Base-by-base conservation (phyloP, 768 basidiomycete genomes). In the Leccinum pellstonianum region DNA sequence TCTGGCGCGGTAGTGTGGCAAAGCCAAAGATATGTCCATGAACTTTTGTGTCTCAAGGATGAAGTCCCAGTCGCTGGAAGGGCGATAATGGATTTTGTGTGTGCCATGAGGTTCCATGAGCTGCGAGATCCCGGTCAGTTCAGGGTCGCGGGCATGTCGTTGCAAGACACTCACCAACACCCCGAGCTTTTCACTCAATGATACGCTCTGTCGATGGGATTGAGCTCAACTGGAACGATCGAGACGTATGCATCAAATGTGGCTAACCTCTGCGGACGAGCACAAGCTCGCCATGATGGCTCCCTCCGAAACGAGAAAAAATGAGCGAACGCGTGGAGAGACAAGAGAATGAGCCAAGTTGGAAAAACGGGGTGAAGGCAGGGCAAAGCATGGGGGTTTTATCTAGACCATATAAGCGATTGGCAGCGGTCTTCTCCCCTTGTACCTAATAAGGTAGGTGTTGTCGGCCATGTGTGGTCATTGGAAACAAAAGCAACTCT, bases 1-100 rank as follows among this genome's bases (percentile, higher is more conserved):
- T 38, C 83, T 82, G 11, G 90, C 89, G 46, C 90, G 88, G 67
- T 90, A 90, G 67, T 91, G 90, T 2, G 90, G 90, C 50, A 92
- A 77, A 23, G 84, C 81, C 52, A 92, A 81, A 23, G 86, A 83
- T 55, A 88, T 68, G 66, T 91, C 87, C 59, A 90, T 76, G 11
- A 84, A 74, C 35, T 76, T 71, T 58, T 77, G 73, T 11, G 80
- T 78, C 15, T 79, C 77, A 61, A 88, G 82, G 63, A 88, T 76
- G 66, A 85, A 87, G 67, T 91, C 90, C 83, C 86, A 89, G 60
- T 83, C 80, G 15, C 83, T 79, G 43, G 81, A 76, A 27, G 79
- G 77, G 25, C 78, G 77, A 65, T 88, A 91, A 73, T 84, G 86
- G 46, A 91, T 78, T 75, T 85, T 86, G 62, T 85, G 81, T 1